Base-by-base conservation (phyloP, 2,329 filamentous ascomycete genomes). In the Aspergillus persii region DNA sequence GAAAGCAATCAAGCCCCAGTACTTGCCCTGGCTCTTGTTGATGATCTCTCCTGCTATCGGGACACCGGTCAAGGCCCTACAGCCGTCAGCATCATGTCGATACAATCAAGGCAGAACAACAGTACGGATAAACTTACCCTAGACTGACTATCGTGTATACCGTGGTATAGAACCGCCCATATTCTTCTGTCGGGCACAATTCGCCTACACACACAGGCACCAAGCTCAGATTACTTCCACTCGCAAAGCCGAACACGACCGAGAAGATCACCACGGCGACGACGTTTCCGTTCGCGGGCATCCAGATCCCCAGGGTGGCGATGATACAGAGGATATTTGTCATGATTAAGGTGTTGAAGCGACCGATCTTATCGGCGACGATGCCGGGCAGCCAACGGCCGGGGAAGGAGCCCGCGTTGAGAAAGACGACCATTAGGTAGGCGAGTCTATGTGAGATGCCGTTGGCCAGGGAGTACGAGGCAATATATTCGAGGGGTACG, bases 191-290 rank as follows among this genome's bases (percentile, higher is more conserved):
- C 1, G 68, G 65, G 62, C 80, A 82, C 7, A 83, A 66, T 64
- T 82, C 78, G 2, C 79, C 78, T 2, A 83, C 71, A 59, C 79
- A 82, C 1, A 78, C 72, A 0, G 76, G 76, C 8, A 72, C 74
- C 51, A 79, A 55, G 41, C 70, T 74, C 53, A 79, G 72, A 47
- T 76, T 77, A 12, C 68, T 71, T 0, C 77, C 77, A 33, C 68
- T 71, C 1, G 64, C 71, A 54, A 79, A 77, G 1, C 76, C 76
- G 55, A 78, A 70, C 3, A 67, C 54, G 4, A 68, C 58, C 1
- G 66, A 60, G 36, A 69, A 68, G n/a, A 66, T 52, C 8, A 68
- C 60, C 1, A 63, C 57, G 3, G 62, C 67, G 23, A 53, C 59
- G 8, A 65, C 27, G 12, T 67, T 69, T 1, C 59, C 62, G 1